phyloP scores from a whole-genome alignment of 1,284 basidiomycete species.

The Malassezia yamatoensis region DNA sequence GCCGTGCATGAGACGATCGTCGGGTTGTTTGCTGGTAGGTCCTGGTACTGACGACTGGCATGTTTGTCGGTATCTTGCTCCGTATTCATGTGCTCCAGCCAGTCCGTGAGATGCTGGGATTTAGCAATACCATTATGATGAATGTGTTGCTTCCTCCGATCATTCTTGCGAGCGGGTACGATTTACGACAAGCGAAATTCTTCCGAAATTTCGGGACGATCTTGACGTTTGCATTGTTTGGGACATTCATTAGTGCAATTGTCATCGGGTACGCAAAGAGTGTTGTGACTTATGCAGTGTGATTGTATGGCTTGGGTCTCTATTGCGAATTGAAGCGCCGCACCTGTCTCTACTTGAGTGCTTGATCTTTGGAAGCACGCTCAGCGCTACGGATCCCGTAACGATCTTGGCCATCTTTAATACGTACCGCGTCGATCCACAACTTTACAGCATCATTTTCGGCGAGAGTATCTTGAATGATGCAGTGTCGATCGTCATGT shows the following conservation, averaged over 20 bases:
- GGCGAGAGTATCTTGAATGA: slow-evolving; percentile 95
- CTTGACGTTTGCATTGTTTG: slow-evolving; percentile 86
- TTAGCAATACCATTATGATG: slow-evolving; percentile 95
- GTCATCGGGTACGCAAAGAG: slow-evolving; percentile 69
- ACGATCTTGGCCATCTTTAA: slow-evolving; percentile 98
- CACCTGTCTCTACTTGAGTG: slow-evolving; percentile 58
- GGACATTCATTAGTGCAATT: slow-evolving; percentile 91
- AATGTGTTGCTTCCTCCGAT: slow-evolving; percentile 94
- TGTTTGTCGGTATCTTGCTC: slow-evolving; percentile 86
- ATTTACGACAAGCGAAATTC: slow-evolving; percentile 97
- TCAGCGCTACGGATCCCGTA: slow-evolving; percentile 95
- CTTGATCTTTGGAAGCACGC: slow-evolving; percentile 86
- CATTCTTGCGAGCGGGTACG: slow-evolving; percentile 94
- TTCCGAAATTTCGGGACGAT: slow-evolving; percentile 63
- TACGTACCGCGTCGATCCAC: slow-evolving; percentile 95
- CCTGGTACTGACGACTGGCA: slow-evolving; percentile 51
- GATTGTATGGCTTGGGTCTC: slow-evolving; percentile 89
- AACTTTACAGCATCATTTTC: slow-evolving; percentile 94
- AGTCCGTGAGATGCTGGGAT: slow-evolving; percentile 93
- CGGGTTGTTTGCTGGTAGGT: slow-evolving; percentile 68
- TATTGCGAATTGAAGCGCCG: slow-evolving; percentile 57
- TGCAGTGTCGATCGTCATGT: slow-evolving; percentile 99
- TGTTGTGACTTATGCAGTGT: slow-evolving; percentile 54
- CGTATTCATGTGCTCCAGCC: slow-evolving; percentile 80
- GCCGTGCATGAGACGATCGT: slow-evolving; percentile 94